These are phyloP conservation scores for Blastomyces emzantsi DNA, from an alignment of 2,329 filamentous ascomycete species.

Conservation along the genomic window DNA sequence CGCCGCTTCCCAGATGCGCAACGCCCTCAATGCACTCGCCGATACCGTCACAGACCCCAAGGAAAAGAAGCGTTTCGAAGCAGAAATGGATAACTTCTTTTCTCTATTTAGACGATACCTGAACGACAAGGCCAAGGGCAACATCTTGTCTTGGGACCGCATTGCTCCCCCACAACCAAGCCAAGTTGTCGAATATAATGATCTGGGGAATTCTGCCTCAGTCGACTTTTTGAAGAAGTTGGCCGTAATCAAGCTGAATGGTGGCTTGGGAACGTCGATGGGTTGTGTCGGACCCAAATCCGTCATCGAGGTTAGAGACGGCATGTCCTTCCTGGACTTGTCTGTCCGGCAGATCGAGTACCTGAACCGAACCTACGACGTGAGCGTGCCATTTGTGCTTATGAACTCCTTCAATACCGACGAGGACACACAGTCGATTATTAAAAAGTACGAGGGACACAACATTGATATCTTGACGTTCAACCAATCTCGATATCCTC, in stretches of 20 bases:
- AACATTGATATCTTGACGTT: slow-evolving; percentile 99
- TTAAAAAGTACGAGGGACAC: slow-evolving; percentile 99
- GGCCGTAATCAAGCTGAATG: slow-evolving; percentile 97
- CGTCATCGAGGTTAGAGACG: slow-evolving; percentile 97
- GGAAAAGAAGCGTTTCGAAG: slow-evolving; percentile 79
- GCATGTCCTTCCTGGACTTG: slow-evolving; percentile 99
- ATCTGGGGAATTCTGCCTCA: slow-evolving; percentile 79
- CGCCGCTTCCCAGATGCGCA: slow-evolving; percentile 97
- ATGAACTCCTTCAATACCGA: slow-evolving; percentile 99
- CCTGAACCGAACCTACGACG: slow-evolving; percentile 94
- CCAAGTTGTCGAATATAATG: slow-evolving; percentile 92
- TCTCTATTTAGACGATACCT: slow-evolving; percentile 95
- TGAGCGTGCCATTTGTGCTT: slow-evolving; percentile 95
- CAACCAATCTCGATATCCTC: slow-evolving; percentile 98
- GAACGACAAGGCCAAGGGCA: slow-evolving; percentile 98
- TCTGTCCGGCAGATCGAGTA: slow-evolving; percentile 98
- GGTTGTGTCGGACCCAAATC: slow-evolving; percentile 99
- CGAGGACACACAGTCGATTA: slow-evolving; percentile 94
- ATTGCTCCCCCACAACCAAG: slow-evolving; percentile 87
- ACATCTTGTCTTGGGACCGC: slow-evolving; percentile 89
- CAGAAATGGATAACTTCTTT: slow-evolving; percentile 99
- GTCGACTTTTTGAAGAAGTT: slow-evolving; percentile 95
- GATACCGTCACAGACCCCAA: slow-evolving; percentile 77
- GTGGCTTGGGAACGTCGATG: slow-evolving; percentile 99
- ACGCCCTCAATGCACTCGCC: slow-evolving; percentile 83